Conservation (phyloP, 352 stramenopile genomes). For the Aphanomyces cochlioides region DNA sequence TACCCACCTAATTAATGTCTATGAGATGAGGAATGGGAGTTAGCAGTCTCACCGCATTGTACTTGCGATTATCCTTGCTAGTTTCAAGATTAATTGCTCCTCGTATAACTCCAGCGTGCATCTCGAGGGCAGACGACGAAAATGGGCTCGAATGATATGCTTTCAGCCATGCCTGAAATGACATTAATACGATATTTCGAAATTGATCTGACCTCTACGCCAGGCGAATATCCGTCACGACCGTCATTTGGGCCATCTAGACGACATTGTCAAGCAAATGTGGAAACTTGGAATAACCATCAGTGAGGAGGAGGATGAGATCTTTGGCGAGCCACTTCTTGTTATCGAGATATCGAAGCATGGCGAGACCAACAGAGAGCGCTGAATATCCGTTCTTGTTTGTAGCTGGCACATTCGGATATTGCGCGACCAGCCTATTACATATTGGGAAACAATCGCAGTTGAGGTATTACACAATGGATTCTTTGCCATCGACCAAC, state of each 20-base stretch:
- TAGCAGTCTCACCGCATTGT: conserved; percentile 19
- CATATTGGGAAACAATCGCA: conserved; percentile 37
- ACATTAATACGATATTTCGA: not conserved
- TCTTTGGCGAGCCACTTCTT: conserved; percentile 81
- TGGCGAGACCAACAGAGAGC: conserved; percentile 49
- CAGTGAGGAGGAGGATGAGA: conserved; percentile 68
- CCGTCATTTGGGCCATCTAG: conserved; percentile 62
- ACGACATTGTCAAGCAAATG: not conserved
- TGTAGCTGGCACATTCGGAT: conserved; percentile 51
- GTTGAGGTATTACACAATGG: conserved; percentile 22
- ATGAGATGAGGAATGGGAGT: no score
- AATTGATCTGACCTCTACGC: conserved; percentile 43
- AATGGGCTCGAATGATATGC: conserved; percentile 66
- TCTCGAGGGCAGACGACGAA: conserved; percentile 39
- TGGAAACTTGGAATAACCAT: conserved; percentile 39
- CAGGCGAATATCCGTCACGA: conserved; percentile 52
- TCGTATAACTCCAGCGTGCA: conserved; percentile 74
- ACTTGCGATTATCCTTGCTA: conserved; percentile 33
- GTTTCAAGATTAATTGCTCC: conserved; percentile 74
- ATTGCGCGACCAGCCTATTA: conserved; percentile 69
- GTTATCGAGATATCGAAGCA: conserved; percentile 55
- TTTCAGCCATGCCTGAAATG: conserved; percentile 42
- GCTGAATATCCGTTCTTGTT: conserved; percentile 38
- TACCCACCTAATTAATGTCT: conserved; percentile 36
- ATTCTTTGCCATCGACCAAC: conserved; percentile 64